Conservation (phyloP, 768 basidiomycete genomes). For the Leucogyrophana mollusca region DNA sequence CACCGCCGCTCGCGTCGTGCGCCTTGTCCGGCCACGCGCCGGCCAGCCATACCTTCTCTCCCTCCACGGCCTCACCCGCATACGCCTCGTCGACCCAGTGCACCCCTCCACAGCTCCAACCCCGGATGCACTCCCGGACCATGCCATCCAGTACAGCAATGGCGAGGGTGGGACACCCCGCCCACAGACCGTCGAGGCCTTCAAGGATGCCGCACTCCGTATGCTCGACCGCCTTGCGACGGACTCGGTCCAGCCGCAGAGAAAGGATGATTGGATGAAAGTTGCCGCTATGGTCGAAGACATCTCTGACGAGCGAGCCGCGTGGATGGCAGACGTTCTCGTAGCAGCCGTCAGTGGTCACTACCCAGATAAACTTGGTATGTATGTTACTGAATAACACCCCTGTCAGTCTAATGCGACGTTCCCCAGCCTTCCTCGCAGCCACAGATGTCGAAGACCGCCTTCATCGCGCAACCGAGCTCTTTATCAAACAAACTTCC, state of each 20-base stretch:
- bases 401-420: too few species aligned
- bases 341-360: slow-evolving; percentile 56
- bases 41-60: slow-evolving; percentile 67
- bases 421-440: slow-evolving; percentile 56
- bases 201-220: slow-evolving; percentile 65
- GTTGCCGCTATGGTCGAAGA: slow-evolving; percentile 75
- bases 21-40: slow-evolving; percentile 64
- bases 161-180: slow-evolving; percentile 41
- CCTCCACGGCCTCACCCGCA: slow-evolving; percentile 68
- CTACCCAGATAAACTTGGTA: slow-evolving; percentile 60
- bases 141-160: slow-evolving; percentile 47
- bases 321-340: slow-evolving; percentile 79
- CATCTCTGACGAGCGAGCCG: slow-evolving; percentile 56
- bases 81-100: slow-evolving; percentile 50
- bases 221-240: slow-evolving; percentile 63
- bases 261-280: slow-evolving; percentile 68
- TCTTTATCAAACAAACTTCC: slow-evolving; percentile 73
- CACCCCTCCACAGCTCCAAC: slow-evolving; percentile 22
- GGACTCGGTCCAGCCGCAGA: slow-evolving; percentile 41
- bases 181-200: slow-evolving; percentile 56
- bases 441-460: slow-evolving; percentile 61
- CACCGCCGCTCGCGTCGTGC: slow-evolving; percentile 67
- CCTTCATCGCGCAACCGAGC: slow-evolving; percentile 61
- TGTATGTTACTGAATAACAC: neutral
- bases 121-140: slow-evolving; percentile 33